Evolutionary conservation across 495 filamentous ascomycete genomes (phyloP), one percentile per base, ranked within the genome.

Genomic region (Venustampulla echinocandica): DNA sequence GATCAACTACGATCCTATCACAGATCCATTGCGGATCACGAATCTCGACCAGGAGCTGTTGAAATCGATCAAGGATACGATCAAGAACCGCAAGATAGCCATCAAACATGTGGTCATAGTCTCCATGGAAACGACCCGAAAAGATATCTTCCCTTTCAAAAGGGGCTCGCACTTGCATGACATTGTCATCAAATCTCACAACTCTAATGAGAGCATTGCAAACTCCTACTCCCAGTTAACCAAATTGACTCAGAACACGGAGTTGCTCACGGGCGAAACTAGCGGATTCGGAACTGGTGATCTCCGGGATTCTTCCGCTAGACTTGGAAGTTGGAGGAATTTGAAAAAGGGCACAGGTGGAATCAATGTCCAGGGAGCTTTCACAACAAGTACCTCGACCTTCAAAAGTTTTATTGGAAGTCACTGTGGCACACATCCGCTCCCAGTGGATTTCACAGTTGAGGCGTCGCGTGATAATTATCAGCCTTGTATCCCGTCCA

Each of bases 381-480:
- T 68, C 14, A 70, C 67, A 4, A 65, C 62, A 1, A 70, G 67
- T 33, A 64, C 64, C 15, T 64, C 69, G 49, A 70, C 69, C 0
- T 61, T 73, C n/a, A 71, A 73, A 49, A 69, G 66, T 42, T 44
- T 70, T 17, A 53, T 70, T 21, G 63, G 62, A 3, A 69, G 67
- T 33, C 67, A 71, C 34, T 73, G 69, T 30, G 69, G 68, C 27
- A 66, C 69, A 15, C 56, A 61, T 5, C 67, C 68, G 10, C 57
- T 72, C 13, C 64, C 67, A 3, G 69, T 71, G 2, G 69, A 72
- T 44, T 61, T 72, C 28, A 46, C 69, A 33, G 65, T 70, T 37
- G 69, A 72, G 47, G 67, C 64, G 45, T 53, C 67, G 19, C 51
- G 68, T 22, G 68, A 71, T 44, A 67, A 73, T 28, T 75, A 75